These are phyloP conservation scores for Auricularia cornea DNA, from an alignment of 768 basidiomycete genomes.

Conservation along the genomic window DNA sequence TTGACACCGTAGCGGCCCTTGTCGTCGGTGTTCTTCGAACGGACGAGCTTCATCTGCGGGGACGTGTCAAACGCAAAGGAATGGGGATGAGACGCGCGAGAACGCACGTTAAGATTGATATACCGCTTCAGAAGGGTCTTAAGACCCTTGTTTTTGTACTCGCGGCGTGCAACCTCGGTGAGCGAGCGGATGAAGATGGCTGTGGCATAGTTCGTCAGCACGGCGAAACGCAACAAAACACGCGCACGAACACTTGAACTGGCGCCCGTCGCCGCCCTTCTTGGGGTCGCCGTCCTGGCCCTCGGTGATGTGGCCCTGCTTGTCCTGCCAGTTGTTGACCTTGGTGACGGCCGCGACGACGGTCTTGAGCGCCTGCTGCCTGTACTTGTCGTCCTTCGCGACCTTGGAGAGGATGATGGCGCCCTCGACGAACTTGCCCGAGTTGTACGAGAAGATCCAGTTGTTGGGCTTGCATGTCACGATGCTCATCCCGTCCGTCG, in stretches of 20 bases:
- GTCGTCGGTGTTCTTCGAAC: not conserved
- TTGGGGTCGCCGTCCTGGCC: conserved; percentile 16
- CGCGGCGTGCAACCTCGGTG: not conserved
- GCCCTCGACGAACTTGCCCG: conserved; percentile 46
- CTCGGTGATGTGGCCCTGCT: conserved; percentile 42
- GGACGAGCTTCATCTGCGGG: not conserved
- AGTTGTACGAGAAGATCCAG: conserved; percentile 49
- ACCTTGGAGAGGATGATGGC: conserved; percentile 12
- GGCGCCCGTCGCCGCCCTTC: not conserved
- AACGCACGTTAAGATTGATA: not conserved
- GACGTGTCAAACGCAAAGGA: not conserved
- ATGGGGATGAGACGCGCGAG: not conserved
- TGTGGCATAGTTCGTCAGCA: not conserved
- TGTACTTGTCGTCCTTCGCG: conserved; percentile 37
- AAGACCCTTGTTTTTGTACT: not conserved
- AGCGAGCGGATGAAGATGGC: not conserved
- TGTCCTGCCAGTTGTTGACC: conserved; percentile 35
- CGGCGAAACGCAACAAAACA: no score
- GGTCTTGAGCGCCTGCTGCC: conserved; percentile 27
- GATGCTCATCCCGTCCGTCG: conserved; percentile 40
- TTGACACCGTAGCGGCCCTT: not conserved
- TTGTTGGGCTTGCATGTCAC: conserved; percentile 38
- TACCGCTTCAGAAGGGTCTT: not conserved
- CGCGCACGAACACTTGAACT: not conserved
- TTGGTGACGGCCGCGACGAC: conserved; percentile 35